These are phyloP conservation scores for Hymenoscyphus albidus DNA, from an alignment of 2,329 filamentous ascomycete species.

Conservation along the genomic window DNA sequence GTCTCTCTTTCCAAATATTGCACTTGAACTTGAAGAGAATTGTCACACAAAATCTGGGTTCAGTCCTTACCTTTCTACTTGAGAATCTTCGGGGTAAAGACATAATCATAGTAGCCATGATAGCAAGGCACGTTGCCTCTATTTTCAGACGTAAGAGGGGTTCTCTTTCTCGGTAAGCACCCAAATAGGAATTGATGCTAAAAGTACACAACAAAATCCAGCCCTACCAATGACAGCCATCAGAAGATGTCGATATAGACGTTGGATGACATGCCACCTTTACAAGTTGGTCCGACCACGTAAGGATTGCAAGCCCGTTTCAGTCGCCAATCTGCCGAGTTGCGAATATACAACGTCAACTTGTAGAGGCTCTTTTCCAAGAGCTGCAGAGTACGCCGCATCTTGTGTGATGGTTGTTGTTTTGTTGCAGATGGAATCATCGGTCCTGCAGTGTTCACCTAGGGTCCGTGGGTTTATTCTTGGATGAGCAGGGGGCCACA, in stretches of 20 bases:
- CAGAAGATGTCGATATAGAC: constrained; percentile 9
- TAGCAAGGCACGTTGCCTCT: constrained; percentile 5
- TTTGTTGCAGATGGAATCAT: constrained; percentile 5
- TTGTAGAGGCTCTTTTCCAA: constrained; percentile 4
- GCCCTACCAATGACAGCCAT: constrained; percentile 1
- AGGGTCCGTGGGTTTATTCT: constrained; percentile 8
- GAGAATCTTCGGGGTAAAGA: background rate
- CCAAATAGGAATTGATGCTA: constrained; percentile 11
- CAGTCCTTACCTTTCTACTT: constrained; percentile 10
- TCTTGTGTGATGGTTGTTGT: background rate
- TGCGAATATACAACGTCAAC: constrained; percentile 3
- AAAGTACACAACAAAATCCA: background rate
- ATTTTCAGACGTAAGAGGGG: constrained; percentile 12
- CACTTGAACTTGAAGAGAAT: background rate
- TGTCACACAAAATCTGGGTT: constrained; percentile 6
- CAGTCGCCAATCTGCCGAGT: constrained; percentile 9
- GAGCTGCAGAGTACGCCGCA: constrained; percentile 4
- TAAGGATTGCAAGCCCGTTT: constrained; percentile 8
- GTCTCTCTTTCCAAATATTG: background rate
- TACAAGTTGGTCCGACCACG: background rate
- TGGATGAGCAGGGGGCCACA: background rate
- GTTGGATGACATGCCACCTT: constrained; percentile 9
- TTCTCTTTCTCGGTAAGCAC: constrained; percentile 7
- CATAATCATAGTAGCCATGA: background rate
- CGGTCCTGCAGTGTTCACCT: background rate